phyloP scores from a whole-genome alignment of 345 rosid species.

The Pseudoturritis turrita region DNA sequence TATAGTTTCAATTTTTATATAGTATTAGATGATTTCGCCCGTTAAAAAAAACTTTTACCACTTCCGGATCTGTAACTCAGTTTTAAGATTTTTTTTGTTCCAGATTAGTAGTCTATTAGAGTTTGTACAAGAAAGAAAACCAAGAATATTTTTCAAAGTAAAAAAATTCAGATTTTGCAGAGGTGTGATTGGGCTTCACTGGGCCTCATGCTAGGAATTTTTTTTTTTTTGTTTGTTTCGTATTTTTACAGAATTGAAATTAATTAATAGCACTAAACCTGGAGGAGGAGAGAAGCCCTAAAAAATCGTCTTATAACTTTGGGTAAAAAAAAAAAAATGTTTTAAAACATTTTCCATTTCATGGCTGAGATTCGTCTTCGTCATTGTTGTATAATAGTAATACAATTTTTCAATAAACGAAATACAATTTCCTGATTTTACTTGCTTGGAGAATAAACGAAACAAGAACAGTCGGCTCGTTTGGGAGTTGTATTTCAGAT shows the following conservation, averaged over 20 bases:
- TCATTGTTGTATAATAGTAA: too few species aligned
- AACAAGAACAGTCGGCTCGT: conserved; percentile 8
- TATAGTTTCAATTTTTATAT: too few species aligned
- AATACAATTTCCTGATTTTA: not conserved
- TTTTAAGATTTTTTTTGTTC: too few species aligned
- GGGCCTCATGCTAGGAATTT: not conserved
- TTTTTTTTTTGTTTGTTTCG: not conserved
- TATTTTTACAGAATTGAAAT: not conserved
- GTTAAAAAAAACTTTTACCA: too few species aligned
- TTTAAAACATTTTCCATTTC: not conserved
- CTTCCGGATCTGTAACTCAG: too few species aligned
- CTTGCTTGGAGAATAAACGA: not conserved
- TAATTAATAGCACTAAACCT: not conserved
- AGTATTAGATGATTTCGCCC: too few species aligned
- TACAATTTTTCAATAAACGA: too few species aligned
- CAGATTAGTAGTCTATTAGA: too few species aligned
- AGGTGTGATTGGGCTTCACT: not conserved
- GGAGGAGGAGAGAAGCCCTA: conserved; percentile 13
- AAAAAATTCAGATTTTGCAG: not conserved
- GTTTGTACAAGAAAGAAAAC: too few species aligned
- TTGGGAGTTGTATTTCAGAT: conserved; percentile 12
- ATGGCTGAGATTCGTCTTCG: conserved; percentile 38
- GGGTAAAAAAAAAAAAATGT: not conserved
- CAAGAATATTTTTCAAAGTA: not conserved
- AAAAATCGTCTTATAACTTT: not conserved